phyloP scores from a whole-genome alignment of 305 asterid species.

The Fraxinus paxiana region DNA sequence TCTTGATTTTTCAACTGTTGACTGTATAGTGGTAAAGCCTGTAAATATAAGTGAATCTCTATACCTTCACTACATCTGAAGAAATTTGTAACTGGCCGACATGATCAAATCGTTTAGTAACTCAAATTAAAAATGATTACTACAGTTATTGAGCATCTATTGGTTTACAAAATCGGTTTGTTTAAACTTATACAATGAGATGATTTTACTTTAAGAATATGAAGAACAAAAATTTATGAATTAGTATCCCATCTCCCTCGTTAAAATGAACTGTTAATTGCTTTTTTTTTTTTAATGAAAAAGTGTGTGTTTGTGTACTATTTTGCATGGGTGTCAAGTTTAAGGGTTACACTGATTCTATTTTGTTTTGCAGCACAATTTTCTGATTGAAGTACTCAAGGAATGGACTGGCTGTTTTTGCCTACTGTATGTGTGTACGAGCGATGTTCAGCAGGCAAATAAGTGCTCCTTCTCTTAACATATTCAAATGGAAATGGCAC shows the following conservation, averaged over 20 bases:
- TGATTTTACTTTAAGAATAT: not conserved
- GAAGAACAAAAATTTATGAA: not conserved
- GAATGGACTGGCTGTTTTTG: constrained; percentile 52
- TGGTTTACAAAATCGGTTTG: not conserved
- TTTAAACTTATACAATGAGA: not conserved
- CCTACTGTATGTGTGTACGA: constrained; percentile 44
- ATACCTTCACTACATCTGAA: not conserved
- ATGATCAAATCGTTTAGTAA: not conserved
- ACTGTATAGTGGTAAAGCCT: not conserved
- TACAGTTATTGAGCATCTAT: not conserved
- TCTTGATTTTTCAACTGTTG: not conserved
- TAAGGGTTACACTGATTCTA: not conserved
- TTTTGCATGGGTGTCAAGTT: not conserved
- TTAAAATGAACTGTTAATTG: not conserved
- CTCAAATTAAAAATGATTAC: not conserved
- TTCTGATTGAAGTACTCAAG: constrained; percentile 39
- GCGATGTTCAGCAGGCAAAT: constrained; percentile 81
- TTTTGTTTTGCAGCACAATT: constrained; percentile 37
- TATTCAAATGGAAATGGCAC: constrained; percentile 64
- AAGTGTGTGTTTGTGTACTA: not conserved
- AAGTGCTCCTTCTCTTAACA: constrained; percentile 50
- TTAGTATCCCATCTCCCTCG: not conserved
- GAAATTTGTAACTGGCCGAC: not conserved
- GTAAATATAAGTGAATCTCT: not conserved
- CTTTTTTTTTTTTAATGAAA: not conserved